These are phyloP conservation scores for Dichomitus squalens DNA, from an alignment of 1,284 basidiomycete genomes.

Conservation along the genomic window DNA sequence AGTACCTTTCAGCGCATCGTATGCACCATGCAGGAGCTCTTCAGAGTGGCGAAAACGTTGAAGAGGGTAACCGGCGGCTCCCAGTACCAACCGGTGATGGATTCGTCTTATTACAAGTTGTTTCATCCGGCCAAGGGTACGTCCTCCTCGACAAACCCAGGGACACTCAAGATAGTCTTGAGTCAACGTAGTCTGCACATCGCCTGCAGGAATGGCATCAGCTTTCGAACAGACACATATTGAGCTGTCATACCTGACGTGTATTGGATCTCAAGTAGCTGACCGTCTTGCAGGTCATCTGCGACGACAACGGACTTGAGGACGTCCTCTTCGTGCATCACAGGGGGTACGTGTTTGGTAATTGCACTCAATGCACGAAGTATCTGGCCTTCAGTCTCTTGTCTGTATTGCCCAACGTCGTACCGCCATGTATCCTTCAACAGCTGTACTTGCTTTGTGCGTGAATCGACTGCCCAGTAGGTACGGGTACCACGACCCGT, in stretches of 20 bases:
- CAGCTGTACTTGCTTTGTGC: neutral
- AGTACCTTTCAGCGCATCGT: slow-evolving; percentile 7
- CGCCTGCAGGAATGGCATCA: neutral
- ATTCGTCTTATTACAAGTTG: neutral
- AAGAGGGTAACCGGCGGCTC: slow-evolving; percentile 9
- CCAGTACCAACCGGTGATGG: slow-evolving; percentile 10
- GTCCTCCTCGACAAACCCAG: slow-evolving; percentile 1
- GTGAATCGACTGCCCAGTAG: slow-evolving; percentile 15
- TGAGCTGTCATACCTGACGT: neutral
- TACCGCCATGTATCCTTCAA: slow-evolving; percentile 19
- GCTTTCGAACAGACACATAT: neutral
- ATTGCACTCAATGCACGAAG: neutral
- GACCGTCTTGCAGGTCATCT: too few species aligned
- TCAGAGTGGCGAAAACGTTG: neutral
- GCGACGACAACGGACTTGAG: neutral
- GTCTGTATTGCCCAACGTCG: neutral
- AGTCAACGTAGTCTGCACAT: neutral
- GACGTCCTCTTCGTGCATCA: slow-evolving; percentile 14
- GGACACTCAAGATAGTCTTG: neutral
- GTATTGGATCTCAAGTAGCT: too few species aligned
- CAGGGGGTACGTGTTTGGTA: slow-evolving; percentile 8
- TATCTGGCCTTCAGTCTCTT: slow-evolving; percentile 9
- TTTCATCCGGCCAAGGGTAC: too few species aligned
- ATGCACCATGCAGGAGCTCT: slow-evolving; percentile 9
- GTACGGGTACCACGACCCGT: slow-evolving; percentile 8